Base-by-base conservation (phyloP, 805 yeast species). In the Torulaspora franciscae region DNA sequence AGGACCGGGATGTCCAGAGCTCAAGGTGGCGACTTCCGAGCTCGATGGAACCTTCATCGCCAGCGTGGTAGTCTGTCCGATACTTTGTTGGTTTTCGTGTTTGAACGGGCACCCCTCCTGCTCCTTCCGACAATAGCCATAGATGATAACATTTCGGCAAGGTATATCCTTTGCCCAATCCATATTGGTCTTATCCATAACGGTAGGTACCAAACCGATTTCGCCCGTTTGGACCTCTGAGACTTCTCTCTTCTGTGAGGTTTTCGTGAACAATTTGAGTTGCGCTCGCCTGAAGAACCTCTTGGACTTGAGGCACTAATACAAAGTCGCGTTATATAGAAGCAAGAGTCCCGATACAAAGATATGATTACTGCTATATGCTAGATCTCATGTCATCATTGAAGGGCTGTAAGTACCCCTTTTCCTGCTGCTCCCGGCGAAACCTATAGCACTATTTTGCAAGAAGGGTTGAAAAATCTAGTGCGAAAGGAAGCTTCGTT, bases 71-170 rank as follows among this genome's bases (percentile, higher is more conserved):
- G 23, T 37, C 24, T 14, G 48, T 14, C 34, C 37, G 17, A 24
- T 37, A 33, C 48, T 40, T 24, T 59, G 57, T 37, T 67, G 70
- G 32, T 61, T 66, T 47, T 76, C 83, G 62, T 86, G 95, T 40
- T 78, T 80, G 60, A 86, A 88, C 2, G 82, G 83, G 61, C 96
- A 88, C 8, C 95, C 95, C 57, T 86, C 87, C 54, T 84, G 83
- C 56, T 85, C 89, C 67, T 77, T 87, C 62, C 86, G 86, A 70
- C 96, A 88, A 57, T 76, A 86, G 3, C 96, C 96, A 68, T 87
- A 88, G 27, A 86, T 85, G 38, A 83, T 78, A 44, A 87, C 81
- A 57, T 88, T 88, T 62, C 89, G 76, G 67, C 96, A 88, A 45
- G 84, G 89, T 24, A 87, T 81, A 47, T 81, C 81, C 63, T 77